Conservation (phyloP, 2,329 filamentous ascomycete genomes). For the Sporothrix curviconia region DNA sequence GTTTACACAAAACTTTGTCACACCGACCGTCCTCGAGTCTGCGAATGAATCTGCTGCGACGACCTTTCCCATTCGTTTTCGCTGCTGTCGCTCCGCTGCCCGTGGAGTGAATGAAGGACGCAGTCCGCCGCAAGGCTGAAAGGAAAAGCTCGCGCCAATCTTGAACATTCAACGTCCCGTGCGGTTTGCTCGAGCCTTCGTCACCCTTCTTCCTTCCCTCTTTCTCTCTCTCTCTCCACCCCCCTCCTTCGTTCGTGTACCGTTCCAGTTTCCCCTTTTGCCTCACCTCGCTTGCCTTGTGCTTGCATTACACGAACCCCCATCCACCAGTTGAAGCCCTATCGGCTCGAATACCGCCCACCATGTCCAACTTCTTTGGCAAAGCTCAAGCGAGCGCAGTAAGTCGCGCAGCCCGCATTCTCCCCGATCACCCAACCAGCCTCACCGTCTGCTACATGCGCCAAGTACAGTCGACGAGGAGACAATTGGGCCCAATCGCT, state of each 20-base stretch:
- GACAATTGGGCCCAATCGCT: too few relatives aligned
- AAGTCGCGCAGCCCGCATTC: constrained; percentile 29
- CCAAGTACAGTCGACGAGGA: too few relatives aligned
- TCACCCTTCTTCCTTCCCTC: neutral
- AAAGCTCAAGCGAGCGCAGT: constrained; percentile 53
- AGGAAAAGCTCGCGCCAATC: neutral
- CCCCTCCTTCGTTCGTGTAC: neutral
- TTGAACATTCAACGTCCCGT: neutral
- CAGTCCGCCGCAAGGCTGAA: constrained; percentile 11
- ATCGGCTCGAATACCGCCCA: neutral
- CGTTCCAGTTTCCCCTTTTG: neutral
- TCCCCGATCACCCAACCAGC: neutral
- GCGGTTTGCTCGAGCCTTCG: neutral
- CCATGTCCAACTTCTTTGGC: constrained; percentile 53
- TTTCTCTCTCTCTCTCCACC: neutral
- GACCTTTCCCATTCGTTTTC: too few relatives aligned
- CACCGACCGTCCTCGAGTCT: neutral
- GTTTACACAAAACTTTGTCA: neutral
- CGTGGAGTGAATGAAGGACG: constrained; percentile 9
- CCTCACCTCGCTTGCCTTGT: neutral
- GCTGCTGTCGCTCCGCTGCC: neutral
- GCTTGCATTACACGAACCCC: neutral
- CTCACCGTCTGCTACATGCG: too few relatives aligned
- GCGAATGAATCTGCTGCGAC: constrained; percentile 7
- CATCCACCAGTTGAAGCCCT: neutral